Base-by-base conservation (phyloP, 768 basidiomycete species). In the Kwoniella dejecticola region DNA sequence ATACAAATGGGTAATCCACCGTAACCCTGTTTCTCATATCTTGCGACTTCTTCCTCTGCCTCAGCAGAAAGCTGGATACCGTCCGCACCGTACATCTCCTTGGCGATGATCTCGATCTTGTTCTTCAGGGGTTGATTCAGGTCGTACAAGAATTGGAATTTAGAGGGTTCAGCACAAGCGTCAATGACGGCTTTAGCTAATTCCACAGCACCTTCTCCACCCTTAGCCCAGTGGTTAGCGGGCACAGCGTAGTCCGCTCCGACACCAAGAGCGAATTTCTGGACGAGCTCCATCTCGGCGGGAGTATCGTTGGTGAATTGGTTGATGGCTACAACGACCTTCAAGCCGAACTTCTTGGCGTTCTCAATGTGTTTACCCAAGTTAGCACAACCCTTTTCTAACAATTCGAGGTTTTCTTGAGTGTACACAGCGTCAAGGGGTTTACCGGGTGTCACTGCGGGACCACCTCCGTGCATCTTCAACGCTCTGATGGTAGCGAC, bases 381-480 rank as follows among this genome's bases (percentile, higher is more conserved):
- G 82, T 99, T 99, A 80, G 89, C 87, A 82, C 89, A 92, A 36
- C 95, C 95, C 77, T 90, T 89, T 78, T 87, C 87, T 56, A 99
- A 86, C 11, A 86, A 90, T 61, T 88, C 88, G 50, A 97, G 84
- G 76, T 97, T 87, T 81, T 98, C 95, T 76, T 89, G 88, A 62
- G 90, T 91, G 79, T 99, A 99, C 42, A 90, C 92, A 47, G 90
- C 90, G 67, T 89, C 88, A 41, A 98, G 84, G 23, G 94, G 85
- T 79, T 96, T 97, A 52, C 95, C 95, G 26, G 95, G 95, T 1
- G 90, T 89, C 54, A 98, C 94, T 24, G 96, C 93, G 4, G 95
- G 95, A 61, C 90, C 96, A 62, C 95, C 95, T 42, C 95, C 95
- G 77, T 99, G 95, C 95, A 99, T 99, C 84, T 98, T 99, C 63